Evolutionary conservation across 768 basidiomycete genomes (phyloP).

Genomic region (Hygrophoropsis aurantiaca): DNA sequence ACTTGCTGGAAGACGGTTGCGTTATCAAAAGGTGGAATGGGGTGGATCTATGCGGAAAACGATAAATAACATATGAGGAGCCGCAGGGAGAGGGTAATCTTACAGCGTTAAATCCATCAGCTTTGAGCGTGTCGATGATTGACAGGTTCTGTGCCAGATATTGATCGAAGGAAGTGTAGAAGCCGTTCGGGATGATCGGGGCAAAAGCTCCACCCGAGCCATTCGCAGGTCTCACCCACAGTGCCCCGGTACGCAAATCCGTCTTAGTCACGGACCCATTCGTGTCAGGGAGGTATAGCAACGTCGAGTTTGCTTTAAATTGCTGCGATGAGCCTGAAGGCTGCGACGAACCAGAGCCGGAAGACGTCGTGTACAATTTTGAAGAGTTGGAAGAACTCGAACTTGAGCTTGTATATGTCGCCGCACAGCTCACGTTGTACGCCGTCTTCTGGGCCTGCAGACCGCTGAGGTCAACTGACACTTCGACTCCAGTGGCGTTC

Average conservation of each 20-base stretch:
- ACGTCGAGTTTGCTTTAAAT: constrained; percentile 29
- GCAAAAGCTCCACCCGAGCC: constrained; percentile 23
- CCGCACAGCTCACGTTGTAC: constrained; percentile 36
- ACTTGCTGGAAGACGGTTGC: constrained; percentile 34
- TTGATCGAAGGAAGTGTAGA: constrained; percentile 61
- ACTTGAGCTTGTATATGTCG: constrained; percentile 25
- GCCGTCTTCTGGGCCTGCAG: constrained; percentile 27
- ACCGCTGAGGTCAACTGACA: constrained; percentile 31
- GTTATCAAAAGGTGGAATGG: constrained; percentile 66
- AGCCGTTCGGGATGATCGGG: constrained; percentile 67
- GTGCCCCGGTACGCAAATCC: constrained; percentile 44
- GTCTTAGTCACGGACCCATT: constrained; percentile 45
- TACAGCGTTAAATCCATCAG: constrained; percentile 47
- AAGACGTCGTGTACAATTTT: background rate
- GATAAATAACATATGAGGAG: constrained; percentile 16
- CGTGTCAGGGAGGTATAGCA: constrained; percentile 43
- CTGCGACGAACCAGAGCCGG: constrained; percentile 4
- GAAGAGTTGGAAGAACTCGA: background rate
- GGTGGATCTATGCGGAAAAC: constrained; percentile 55
- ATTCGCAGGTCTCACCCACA: constrained; percentile 37
- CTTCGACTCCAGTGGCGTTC: constrained; percentile 35
- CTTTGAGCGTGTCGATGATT: constrained; percentile 53
- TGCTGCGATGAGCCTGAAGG: constrained; percentile 14
- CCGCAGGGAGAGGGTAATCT: constrained; percentile 3
- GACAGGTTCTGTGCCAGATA: constrained; percentile 55